Evolutionary conservation across 75 land plant genomes (phyloP).

Genomic region (Azolla pinnata): DNA sequence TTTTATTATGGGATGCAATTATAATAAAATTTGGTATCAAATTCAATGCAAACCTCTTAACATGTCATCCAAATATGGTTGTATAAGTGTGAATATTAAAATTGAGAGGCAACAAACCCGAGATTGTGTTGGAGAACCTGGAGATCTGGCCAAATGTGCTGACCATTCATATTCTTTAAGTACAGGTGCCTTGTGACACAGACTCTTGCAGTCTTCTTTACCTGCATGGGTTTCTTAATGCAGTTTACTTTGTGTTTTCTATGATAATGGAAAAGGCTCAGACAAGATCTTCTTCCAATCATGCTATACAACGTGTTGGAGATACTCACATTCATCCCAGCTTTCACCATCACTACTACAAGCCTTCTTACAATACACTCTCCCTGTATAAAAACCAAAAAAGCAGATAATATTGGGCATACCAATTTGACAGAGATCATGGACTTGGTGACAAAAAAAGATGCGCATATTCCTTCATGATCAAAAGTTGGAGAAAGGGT

Average conservation of each 20-base stretch:
- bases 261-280: background rate
- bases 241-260: no score
- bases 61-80: background rate
- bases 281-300: background rate
- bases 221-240: no score
- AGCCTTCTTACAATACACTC: constrained; percentile 16
- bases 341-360: constrained; percentile 13
- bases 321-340: constrained; percentile 16
- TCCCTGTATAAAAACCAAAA: constrained; percentile 4
- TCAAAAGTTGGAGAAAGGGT: no score
- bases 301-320: background rate
- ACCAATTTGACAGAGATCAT: no score
- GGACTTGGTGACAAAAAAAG: no score
- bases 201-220: constrained; percentile 4
- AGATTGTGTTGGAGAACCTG: constrained; percentile 6
- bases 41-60: no score
- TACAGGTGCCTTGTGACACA: constrained; percentile 15
- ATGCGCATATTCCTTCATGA: no score
- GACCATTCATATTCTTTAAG: constrained; percentile 15
- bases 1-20: no score
- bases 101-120: constrained; percentile 4
- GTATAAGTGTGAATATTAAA: no score
- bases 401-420: no score
- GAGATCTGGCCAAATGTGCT: constrained; percentile 9
- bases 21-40: no score